Conservation (phyloP, 1,139 yeast genomes). For the Candida sojae region DNA sequence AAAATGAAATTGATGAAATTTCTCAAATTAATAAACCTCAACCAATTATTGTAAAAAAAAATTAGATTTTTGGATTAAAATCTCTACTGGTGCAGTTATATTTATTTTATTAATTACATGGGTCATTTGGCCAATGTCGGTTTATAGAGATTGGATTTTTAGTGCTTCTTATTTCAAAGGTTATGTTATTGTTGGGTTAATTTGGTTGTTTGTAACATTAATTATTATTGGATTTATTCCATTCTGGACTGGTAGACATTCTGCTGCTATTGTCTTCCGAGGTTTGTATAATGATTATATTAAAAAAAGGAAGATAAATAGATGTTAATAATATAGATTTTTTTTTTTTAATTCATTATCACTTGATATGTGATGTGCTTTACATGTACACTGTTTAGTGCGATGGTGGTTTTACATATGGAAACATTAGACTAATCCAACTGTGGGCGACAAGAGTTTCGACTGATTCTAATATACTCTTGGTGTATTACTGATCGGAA, state of each 20-base stretch:
- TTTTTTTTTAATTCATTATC: too few species aligned
- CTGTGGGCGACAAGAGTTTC: too few species aligned
- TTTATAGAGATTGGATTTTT: slow-evolving; percentile 47
- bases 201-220: slow-evolving; percentile 38
- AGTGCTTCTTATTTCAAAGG: slow-evolving; percentile 41
- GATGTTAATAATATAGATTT: too few species aligned
- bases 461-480: too few species aligned
- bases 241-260: slow-evolving; percentile 34
- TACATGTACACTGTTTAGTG: too few species aligned
- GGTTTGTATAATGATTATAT: slow-evolving; percentile 25
- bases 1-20: background rate
- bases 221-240: slow-evolving; percentile 40
- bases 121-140: slow-evolving; percentile 50
- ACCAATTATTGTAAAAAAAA: too few species aligned
- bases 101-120: slow-evolving; percentile 32
- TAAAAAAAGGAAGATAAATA: slow-evolving; percentile 4
- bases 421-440: too few species aligned
- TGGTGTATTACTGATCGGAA: too few species aligned
- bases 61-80: slow-evolving; percentile 22
- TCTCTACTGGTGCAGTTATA: slow-evolving; percentile 30
- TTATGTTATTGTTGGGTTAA: slow-evolving; percentile 37
- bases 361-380: too few species aligned
- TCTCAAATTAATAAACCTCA: background rate
- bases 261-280: slow-evolving; percentile 20
- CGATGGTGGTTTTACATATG: too few species aligned